Evolutionary conservation across 2,329 filamentous ascomycete genomes (phyloP).

Genomic region (Colletotrichum nymphaeae): DNA sequence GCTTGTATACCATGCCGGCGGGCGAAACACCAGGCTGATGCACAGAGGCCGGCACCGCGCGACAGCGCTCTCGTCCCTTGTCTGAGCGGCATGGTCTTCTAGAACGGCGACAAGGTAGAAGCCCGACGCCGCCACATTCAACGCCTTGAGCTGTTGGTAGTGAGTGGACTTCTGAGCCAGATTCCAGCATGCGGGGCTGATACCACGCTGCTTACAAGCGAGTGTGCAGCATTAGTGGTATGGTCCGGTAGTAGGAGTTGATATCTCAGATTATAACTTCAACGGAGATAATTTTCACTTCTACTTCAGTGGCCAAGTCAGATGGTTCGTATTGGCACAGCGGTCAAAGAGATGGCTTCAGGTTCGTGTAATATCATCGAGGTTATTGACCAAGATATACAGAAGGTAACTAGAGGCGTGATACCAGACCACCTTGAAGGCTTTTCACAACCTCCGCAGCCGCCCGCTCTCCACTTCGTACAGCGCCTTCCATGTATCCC

Average conservation of each 20-base stretch:
- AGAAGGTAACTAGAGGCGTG: slow-evolving; percentile 12
- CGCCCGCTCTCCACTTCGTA: slow-evolving; percentile 59
- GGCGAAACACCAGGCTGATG: neutral
- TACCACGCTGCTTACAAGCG: no score
- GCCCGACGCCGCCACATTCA: no score
- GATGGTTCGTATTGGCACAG: no score
- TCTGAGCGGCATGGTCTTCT: neutral
- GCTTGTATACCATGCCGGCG: neutral
- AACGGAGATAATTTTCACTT: no score
- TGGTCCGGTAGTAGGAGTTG: rapidly evolving
- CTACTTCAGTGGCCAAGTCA: no score
- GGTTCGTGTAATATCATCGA: no score
- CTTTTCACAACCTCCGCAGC: slow-evolving; percentile 55
- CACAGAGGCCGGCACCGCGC: neutral
- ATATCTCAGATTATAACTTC: no score
- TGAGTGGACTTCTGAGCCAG: no score
- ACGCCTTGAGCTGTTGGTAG: neutral
- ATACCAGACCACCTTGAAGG: neutral
- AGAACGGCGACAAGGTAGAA: neutral
- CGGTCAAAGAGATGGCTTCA: no score
- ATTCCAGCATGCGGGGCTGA: no score
- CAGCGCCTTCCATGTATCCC: slow-evolving; percentile 69
- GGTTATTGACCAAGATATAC: no score
- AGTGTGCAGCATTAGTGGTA: no score
- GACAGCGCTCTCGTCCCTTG: neutral